phyloP scores from a whole-genome alignment of 192 early-diverging fungal genomes.

The Backusella psychrophila region DNA sequence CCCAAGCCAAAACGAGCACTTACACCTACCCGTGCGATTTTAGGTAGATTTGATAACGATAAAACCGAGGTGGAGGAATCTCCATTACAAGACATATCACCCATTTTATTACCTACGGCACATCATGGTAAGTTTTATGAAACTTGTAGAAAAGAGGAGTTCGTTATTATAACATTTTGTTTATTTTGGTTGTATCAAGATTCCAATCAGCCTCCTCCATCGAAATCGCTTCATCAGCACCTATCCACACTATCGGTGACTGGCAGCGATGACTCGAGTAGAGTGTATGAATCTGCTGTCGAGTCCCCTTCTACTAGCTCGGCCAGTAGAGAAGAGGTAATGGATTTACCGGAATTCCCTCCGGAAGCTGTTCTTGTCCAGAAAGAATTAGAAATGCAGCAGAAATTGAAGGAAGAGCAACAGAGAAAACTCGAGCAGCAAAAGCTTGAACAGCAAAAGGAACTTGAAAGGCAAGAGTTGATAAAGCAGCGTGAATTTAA shows the following conservation, averaged over 20 bases:
- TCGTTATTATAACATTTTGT: not conserved
- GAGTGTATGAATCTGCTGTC: not conserved
- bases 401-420: not conserved
- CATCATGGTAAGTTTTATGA: not conserved
- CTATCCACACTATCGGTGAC: not conserved
- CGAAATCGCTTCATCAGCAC: not conserved
- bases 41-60: not conserved
- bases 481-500: not conserved
- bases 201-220: not conserved
- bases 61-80: not conserved
- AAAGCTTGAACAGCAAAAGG: not conserved
- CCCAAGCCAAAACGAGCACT: not conserved
- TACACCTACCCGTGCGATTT: not conserved
- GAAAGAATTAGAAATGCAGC: not conserved
- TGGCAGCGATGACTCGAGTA: not conserved
- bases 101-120: not conserved
- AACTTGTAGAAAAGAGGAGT: not conserved
- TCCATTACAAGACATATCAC: not conserved
- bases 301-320: not conserved
- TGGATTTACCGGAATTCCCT: slow-evolving; percentile 1
- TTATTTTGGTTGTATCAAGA: not conserved
- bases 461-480: not conserved
- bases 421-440: not conserved
- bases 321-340: not conserved
- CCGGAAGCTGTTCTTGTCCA: not conserved